Evolutionary conservation across 164 flowering plant genomes (phyloP).

Genomic region (Santalum album): DNA sequence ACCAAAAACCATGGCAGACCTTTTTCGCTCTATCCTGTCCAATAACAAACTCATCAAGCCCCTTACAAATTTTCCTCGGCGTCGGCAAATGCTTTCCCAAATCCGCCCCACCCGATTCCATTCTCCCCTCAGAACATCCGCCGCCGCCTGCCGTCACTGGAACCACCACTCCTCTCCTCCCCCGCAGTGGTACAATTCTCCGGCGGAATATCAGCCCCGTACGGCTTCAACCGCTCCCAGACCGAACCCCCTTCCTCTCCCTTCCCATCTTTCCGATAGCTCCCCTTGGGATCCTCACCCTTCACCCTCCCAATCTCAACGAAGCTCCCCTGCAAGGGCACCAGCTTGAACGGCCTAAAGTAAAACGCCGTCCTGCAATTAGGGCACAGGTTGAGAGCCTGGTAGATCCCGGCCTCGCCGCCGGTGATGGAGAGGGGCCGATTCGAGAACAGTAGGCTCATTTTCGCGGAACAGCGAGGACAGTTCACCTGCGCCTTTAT

Average conservation of each 20-base stretch:
- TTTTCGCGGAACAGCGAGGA: constrained; percentile 39
- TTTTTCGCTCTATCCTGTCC: constrained; percentile 39
- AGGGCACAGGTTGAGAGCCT: constrained; percentile 49
- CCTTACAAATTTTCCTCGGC: constrained; percentile 36
- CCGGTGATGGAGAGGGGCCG: constrained; percentile 42
- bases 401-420: constrained; percentile 32
- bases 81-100: constrained; percentile 27
- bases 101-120: constrained; percentile 4
- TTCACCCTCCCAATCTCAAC: constrained; percentile 32
- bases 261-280: constrained; percentile 1
- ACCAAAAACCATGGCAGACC: constrained; percentile 13
- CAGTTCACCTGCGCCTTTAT: constrained; percentile 47
- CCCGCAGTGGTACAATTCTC: not conserved
- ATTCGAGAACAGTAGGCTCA: constrained; percentile 44
- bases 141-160: constrained; percentile 3
- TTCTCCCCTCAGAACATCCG: not conserved
- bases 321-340: constrained; percentile 38
- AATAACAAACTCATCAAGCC: constrained; percentile 38
- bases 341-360: constrained; percentile 40
- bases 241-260: not conserved
- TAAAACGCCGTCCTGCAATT: constrained; percentile 43
- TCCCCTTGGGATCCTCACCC: not conserved
- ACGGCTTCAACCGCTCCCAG: constrained; percentile 5
- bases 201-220: not conserved
- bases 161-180: not conserved